Base-by-base conservation (phyloP, 495 filamentous ascomycete species). In the Xylaria curta region DNA sequence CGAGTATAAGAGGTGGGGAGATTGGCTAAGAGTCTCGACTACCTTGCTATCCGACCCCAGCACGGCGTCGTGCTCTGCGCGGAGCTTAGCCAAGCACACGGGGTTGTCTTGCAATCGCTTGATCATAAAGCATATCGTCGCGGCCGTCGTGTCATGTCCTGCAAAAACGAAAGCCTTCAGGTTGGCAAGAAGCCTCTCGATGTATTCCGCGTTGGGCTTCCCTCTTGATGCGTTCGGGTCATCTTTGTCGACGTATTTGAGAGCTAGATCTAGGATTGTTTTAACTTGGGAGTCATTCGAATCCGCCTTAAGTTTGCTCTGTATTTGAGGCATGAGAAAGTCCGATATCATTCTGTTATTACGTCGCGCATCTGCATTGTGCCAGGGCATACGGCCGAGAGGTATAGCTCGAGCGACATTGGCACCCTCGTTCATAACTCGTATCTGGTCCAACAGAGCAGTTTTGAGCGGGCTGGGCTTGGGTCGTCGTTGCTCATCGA, bases 101-200 rank as follows among this genome's bases (percentile, higher is more conserved):
- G 85, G 85, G 71, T 88, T 64, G 33, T 81, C 72, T 2, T 78
- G 78, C 0, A 90, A 78, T 5, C 83, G 68, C 56, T 86, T 79
- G 54, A 77, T 78, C 61, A 76, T 74, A 66, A 78, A 85, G 49
- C 76, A 73, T 26, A 85, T 80, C 36, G 76, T 80, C 36, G 76
- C 71, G n/a, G 80, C 72, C 1, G 83, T 86, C 0, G 84, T 84
- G 68, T 86, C 85, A 73, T 84, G 80, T n/a, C 85, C 84, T 0
- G 79, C 85, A 28, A 83, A 81, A 17, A 86, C 76, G 69, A 85
- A 85, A 1, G 79, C 77, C 56, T 80, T 80, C 31, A 81, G 66
- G 53, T 79, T 79, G 33, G 76, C 62, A 24, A 80, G 61, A 9
- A 80, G 66, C 12, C 54, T 71, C 10, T 77, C 73, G 26, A 80